Evolutionary conservation across 2,329 filamentous ascomycete species (phyloP).

Genomic region (Xylariaceae sp.): DNA sequence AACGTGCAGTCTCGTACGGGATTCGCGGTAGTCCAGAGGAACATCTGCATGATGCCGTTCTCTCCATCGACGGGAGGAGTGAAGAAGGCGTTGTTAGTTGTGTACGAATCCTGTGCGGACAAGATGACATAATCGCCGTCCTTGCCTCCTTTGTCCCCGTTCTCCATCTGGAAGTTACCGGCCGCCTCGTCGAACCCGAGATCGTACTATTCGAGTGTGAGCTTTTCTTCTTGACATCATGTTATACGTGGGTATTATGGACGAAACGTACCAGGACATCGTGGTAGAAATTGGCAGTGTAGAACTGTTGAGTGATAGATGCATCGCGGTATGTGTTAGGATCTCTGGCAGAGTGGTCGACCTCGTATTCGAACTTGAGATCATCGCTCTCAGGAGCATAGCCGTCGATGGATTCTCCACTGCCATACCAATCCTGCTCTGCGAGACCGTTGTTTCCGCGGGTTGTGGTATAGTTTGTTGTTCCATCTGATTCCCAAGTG

Average conservation of each 20-base stretch:
- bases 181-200: constrained; percentile 56
- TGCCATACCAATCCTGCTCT: constrained; percentile 45
- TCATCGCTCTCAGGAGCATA: constrained; percentile 43
- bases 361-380: constrained; percentile 45
- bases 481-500: constrained; percentile 49
- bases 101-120: constrained; percentile 52
- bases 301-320: constrained; percentile 57
- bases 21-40: constrained; percentile 46
- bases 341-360: constrained; percentile 29
- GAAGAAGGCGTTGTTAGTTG: constrained; percentile 50
- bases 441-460: constrained; percentile 57
- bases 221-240: too few species aligned
- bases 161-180: constrained; percentile 57
- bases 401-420: constrained; percentile 36
- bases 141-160: constrained; percentile 48
- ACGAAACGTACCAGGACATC: constrained; percentile 42
- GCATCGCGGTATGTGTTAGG: constrained; percentile 47
- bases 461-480: constrained; percentile 46
- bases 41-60: constrained; percentile 56
- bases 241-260: too few species aligned
- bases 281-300: constrained; percentile 57
- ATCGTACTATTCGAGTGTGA: constrained; percentile 30
- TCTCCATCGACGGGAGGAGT: constrained; percentile 49
- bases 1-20: constrained; percentile 52
- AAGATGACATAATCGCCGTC: constrained; percentile 52